Base-by-base conservation (phyloP, 1,284 basidiomycete genomes). In the Irpex sp. region DNA sequence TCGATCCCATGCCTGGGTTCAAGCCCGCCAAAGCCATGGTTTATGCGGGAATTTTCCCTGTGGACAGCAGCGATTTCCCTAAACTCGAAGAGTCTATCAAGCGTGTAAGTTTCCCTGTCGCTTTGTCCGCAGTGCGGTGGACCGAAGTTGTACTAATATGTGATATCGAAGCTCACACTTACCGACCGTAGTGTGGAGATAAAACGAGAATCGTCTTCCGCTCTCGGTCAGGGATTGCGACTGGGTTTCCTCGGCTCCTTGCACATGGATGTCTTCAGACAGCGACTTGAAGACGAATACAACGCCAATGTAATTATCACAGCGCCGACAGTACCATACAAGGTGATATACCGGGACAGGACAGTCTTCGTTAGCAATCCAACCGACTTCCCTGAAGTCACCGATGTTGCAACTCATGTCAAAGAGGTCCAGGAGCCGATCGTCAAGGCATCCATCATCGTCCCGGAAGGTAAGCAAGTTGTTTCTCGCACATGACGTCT, bases 51-150 rank as follows among this genome's bases (percentile, higher is more conserved):
- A 85, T 98, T 57, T 99, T 96, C 73, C 97, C 97, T 0, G 84
- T 97, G 52, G 95, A 99, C 66, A 92, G 87, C 59, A 91, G 84
- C 60, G 96, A 98, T 70, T 99, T 98, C 71, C 81, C 87, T 9
- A 96, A 97, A 78, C 83, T 99, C 1, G 97, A 99, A 76, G 97
- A 99, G 76, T 96, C 96, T 0, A 94, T 99, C 66, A 92, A 92
- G 71, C 79, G 95, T 70, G 95, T 96, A 71, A 63, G 85, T 74
- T 8, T 19, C 40, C 4, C 19, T 38, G 37, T 68, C 55, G 55
- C 37, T 64, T 58, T 5, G 36, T 55, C 52, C 63, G 49, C 17
- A 4, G 7, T n/a, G 49, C 17, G 4, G 7, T 5, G 51, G 51
- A 11, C 7, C 13, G 51, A 3, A 3, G 11, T 4, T 31, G 19